Percentiles rank a stretch among this genome's conserved stretches.
These are phyloP conservation scores for Pythium graminicola DNA, from an alignment of 352 stramenopile species.

Conservation along the genomic window DNA sequence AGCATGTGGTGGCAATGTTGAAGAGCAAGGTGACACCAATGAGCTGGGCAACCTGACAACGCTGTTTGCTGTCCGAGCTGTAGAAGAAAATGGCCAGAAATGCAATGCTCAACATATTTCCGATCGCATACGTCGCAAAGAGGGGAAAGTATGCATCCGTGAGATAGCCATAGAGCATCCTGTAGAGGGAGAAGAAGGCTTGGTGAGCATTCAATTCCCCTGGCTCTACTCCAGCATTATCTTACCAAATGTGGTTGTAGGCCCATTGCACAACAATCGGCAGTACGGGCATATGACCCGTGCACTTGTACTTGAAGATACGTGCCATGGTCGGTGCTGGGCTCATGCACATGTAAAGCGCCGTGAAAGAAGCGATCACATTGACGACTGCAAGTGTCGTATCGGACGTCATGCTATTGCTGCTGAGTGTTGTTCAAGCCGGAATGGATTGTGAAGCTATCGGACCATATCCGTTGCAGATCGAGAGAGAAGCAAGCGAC, in stretches of 20 bases:
- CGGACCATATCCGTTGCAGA: not conserved
- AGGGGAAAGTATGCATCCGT: constrained; percentile 41
- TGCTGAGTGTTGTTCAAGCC: not conserved
- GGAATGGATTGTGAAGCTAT: not conserved
- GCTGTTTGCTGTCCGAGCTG: constrained; percentile 25
- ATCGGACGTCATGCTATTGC: constrained; percentile 7
- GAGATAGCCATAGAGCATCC: constrained; percentile 43
- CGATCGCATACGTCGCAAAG: constrained; percentile 41
- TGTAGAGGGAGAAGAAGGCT: not conserved
- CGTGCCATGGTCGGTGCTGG: constrained; percentile 26
- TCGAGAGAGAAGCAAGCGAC: too few species aligned
- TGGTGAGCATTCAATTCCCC: constrained; percentile 1
- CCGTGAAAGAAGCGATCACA: constrained; percentile 31
- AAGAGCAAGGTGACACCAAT: constrained; percentile 19
- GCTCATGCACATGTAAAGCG: constrained; percentile 44
- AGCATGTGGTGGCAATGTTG: constrained; percentile 33
- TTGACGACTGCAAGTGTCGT: constrained; percentile 25
- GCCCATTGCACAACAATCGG: constrained; percentile 37
- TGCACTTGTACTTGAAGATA: constrained; percentile 27
- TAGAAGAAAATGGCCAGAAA: constrained; percentile 60
- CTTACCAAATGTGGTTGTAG: constrained; percentile 46
- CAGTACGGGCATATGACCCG: constrained; percentile 34
- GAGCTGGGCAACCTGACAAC: not conserved
- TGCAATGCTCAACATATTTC: constrained; percentile 29
- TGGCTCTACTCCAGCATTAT: not conserved